Percentiles rank a stretch among this genome's conserved stretches.
These are phyloP conservation scores for Clonostachys solani DNA, from an alignment of 2,329 filamentous ascomycete species.

Conservation along the genomic window DNA sequence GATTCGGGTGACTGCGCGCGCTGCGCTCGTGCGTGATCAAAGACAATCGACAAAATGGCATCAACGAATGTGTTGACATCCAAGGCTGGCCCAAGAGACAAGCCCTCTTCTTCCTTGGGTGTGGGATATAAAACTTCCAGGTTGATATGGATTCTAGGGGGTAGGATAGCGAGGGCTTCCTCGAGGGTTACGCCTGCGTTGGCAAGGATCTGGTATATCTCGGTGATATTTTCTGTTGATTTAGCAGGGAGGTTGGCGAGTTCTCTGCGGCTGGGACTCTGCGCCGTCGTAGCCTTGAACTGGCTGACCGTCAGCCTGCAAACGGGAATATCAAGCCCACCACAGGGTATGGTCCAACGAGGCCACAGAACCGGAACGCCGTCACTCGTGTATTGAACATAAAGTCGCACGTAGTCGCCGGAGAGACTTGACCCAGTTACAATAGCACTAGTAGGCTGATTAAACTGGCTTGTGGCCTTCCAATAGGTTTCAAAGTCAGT, in stretches of 20 bases:
- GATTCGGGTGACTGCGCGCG: slow-evolving; percentile 61
- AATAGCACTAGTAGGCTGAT: slow-evolving; percentile 74
- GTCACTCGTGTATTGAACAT: slow-evolving; percentile 88
- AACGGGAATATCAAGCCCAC: slow-evolving; percentile 76
- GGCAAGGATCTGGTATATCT: slow-evolving; percentile 68
- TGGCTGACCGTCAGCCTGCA: slow-evolving; percentile 73
- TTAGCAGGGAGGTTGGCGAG: slow-evolving; percentile 37
- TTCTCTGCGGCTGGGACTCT: slow-evolving; percentile 34
- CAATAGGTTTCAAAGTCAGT: slow-evolving; percentile 98
- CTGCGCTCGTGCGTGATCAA: slow-evolving; percentile 78
- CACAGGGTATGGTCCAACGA: slow-evolving; percentile 72
- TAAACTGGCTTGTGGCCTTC: slow-evolving; percentile 94
- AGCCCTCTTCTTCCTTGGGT: slow-evolving; percentile 62
- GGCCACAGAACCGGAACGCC: slow-evolving; percentile 85
- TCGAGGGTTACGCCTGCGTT: slow-evolving; percentile 75
- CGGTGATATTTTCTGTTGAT: slow-evolving; percentile 50
- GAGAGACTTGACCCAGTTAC: slow-evolving; percentile 94
- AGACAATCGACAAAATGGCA: slow-evolving; percentile 77
- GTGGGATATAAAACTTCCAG: slow-evolving; percentile 89
- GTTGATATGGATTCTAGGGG: slow-evolving; percentile 79
- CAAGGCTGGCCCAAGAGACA: slow-evolving; percentile 68
- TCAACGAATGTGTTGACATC: slow-evolving; percentile 89
- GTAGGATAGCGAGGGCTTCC: slow-evolving; percentile 72
- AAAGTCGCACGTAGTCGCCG: slow-evolving; percentile 90
- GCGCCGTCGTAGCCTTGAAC: slow-evolving; percentile 52